Percentiles rank a stretch among this genome's conserved stretches.
These are phyloP conservation scores for Bonia amplexicaulis DNA, from an alignment of 176 grass and related monocot genomes.

Conservation along the genomic window DNA sequence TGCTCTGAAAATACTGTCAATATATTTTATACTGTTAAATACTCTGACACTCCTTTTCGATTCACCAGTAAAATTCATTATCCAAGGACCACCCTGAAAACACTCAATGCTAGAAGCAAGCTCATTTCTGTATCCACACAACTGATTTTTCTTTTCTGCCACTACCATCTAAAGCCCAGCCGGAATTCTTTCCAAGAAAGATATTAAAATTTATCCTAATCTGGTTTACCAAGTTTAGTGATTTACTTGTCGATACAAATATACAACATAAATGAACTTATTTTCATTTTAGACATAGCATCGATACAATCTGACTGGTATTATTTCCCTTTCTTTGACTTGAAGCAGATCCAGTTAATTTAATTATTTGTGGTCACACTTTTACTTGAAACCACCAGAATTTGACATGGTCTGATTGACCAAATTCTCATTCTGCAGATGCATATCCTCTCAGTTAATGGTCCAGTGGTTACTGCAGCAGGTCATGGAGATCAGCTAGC, in stretches of 20 bases:
- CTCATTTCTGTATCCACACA: neutral
- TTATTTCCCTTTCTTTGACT: neutral
- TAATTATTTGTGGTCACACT: neutral
- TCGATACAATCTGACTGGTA: neutral
- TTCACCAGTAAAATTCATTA: neutral
- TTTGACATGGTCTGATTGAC: neutral
- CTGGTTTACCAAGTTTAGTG: neutral
- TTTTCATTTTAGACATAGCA: neutral
- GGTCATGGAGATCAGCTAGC: constrained; percentile 73
- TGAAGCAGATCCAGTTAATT: neutral
- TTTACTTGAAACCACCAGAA: neutral
- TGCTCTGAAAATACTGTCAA: neutral
- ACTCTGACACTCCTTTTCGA: neutral
- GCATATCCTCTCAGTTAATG: constrained; percentile 78
- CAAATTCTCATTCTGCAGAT: constrained; percentile 45
- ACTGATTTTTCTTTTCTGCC: neutral
- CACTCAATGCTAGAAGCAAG: neutral
- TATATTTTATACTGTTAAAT: neutral
- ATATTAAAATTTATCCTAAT: neutral
- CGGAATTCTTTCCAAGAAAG: neutral
- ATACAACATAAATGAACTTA: neutral
- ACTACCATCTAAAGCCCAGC: neutral
- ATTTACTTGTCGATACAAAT: neutral
- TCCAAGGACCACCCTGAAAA: neutral
- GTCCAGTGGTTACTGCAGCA: constrained; percentile 71